Conservation (phyloP, 106 monocot species). For the Dendrobium nobile region DNA sequence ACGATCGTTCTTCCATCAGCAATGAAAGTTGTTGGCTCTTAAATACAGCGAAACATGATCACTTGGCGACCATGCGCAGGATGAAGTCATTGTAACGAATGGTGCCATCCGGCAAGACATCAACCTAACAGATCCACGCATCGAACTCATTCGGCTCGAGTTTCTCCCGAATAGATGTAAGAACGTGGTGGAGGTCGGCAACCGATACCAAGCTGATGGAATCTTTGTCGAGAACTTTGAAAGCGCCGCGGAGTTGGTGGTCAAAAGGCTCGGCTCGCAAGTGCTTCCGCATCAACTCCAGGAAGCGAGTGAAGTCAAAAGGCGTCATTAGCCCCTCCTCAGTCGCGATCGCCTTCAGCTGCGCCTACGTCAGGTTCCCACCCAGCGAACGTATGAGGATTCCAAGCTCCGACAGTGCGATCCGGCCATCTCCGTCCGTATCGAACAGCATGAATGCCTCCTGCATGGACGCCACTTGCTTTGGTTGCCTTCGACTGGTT, state of each 20-base stretch:
- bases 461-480: conserved; percentile 85
- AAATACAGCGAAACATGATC: not conserved
- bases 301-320: conserved; percentile 88
- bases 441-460: conserved; percentile 96
- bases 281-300: conserved; percentile 80
- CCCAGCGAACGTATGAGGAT: conserved; percentile 95
- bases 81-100: conserved; percentile 94
- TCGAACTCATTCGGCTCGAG: conserved; percentile 86
- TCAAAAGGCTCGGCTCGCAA: conserved; percentile 78
- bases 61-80: conserved; percentile 86
- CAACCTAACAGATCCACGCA: conserved; percentile 94
- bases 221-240: conserved; percentile 93
- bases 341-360: conserved; percentile 71
- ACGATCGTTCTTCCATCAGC: too few species aligned
- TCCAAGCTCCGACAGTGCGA: conserved; percentile 88
- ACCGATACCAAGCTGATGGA: conserved; percentile 58
- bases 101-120: conserved; percentile 68
- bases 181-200: conserved; percentile 73
- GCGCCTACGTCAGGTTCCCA: conserved; percentile 87
- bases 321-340: conserved; percentile 62
- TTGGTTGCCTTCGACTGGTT: too few species aligned
- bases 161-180: conserved; percentile 90
- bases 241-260: conserved; percentile 79
- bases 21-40: not conserved
- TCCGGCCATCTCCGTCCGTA: conserved; percentile 85